Conservation (phyloP, 495 filamentous ascomycete species). For the Hyphodiscus hymeniophilus region DNA sequence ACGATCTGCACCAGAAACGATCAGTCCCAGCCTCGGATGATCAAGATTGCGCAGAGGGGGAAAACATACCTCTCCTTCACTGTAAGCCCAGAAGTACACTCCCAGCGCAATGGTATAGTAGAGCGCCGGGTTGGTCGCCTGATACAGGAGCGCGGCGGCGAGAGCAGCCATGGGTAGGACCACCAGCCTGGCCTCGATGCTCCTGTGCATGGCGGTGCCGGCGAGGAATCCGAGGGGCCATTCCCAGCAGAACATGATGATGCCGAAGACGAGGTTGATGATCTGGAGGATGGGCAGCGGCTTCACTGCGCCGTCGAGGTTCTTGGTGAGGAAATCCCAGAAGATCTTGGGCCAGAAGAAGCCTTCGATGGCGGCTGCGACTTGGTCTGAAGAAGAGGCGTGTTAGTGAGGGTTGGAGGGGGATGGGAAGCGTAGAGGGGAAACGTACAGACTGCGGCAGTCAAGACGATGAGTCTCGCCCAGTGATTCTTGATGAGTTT, state of each 20-base stretch:
- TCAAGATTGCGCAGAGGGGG: neutral
- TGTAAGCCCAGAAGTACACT: slow-evolving; percentile 95
- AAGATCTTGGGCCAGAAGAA: slow-evolving; percentile 99
- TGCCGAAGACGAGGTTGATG: slow-evolving; percentile 85
- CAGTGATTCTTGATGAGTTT: slow-evolving; percentile 99
- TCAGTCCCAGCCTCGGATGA: neutral
- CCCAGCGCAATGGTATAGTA: slow-evolving; percentile 85
- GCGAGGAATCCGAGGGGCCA: slow-evolving; percentile 69
- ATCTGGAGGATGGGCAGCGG: slow-evolving; percentile 87
- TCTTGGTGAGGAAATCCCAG: slow-evolving; percentile 93
- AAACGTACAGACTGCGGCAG: slow-evolving; percentile 71
- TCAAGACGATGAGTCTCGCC: slow-evolving; percentile 85
- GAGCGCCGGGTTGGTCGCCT: slow-evolving; percentile 82
- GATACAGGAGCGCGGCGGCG: slow-evolving; percentile 72
- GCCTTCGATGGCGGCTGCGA: slow-evolving; percentile 71
- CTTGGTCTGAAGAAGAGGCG: slow-evolving; percentile 54
- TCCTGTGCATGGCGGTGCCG: slow-evolving; percentile 69
- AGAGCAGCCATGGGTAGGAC: slow-evolving; percentile 77
- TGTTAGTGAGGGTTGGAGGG: slow-evolving; percentile 24
- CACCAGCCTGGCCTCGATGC: slow-evolving; percentile 77
- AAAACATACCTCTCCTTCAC: slow-evolving; percentile 77
- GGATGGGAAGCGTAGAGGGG: slow-evolving; percentile 2
- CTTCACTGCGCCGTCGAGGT: slow-evolving; percentile 76
- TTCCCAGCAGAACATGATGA: slow-evolving; percentile 79
- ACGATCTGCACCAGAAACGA: neutral